Percentiles rank a stretch among this genome's conserved stretches.
Evolutionary conservation across 1,284 basidiomycete genomes (phyloP).

Genomic region (Ustanciosporium gigantosporum): DNA sequence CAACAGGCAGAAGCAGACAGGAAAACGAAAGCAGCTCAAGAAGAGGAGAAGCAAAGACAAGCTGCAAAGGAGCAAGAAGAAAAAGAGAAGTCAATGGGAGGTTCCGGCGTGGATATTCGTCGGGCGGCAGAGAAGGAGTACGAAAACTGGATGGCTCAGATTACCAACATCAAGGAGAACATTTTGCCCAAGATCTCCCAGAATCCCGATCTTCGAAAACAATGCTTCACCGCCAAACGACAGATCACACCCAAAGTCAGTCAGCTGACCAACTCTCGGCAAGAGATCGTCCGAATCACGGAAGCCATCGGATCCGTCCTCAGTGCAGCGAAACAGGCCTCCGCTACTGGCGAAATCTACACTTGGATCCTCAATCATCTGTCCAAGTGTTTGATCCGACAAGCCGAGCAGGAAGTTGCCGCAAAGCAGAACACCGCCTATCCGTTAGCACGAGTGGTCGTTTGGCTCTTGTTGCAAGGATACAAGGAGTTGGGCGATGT

Average conservation of each 20-base stretch:
- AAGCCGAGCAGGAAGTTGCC: constrained; percentile 91
- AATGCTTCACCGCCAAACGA: constrained; percentile 70
- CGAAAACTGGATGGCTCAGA: constrained; percentile 40
- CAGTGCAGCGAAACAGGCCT: constrained; percentile 54
- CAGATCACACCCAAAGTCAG: constrained; percentile 88
- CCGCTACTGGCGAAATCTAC: constrained; percentile 65
- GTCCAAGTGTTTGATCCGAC: constrained; percentile 82
- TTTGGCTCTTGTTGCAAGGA: constrained; percentile 69
- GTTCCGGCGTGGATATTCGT: constrained; percentile 35
- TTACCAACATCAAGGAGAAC: constrained; percentile 72
- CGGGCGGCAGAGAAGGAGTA: constrained; percentile 38
- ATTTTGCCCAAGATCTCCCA: constrained; percentile 76
- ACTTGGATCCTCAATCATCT: constrained; percentile 81
- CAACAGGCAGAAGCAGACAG: constrained; percentile 15
- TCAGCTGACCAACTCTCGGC: constrained; percentile 80
- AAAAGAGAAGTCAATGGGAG: constrained; percentile 34
- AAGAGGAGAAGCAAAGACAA: constrained; percentile 19
- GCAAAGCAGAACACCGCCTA: constrained; percentile 82
- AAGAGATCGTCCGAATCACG: constrained; percentile 75
- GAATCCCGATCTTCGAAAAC: constrained; percentile 65
- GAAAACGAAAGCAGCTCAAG: constrained; percentile 18
- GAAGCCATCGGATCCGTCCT: constrained; percentile 69
- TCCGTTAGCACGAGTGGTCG: constrained; percentile 78
- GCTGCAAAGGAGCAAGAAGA: constrained; percentile 7
- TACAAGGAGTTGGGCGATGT: constrained; percentile 72